These are phyloP conservation scores for Sorghum bicolor DNA, from an alignment of 176 grass and related monocot species.

Conservation along the genomic window Sorghum_bicolor_NCBIv3 NC_012873.2:58161001-58161500, in stretches of 20 bases:
- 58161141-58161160: constrained; percentile 25
- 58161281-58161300: not conserved
- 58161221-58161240: not conserved
- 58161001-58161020: constrained; percentile 27
- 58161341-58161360: constrained; percentile 1
- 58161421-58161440: constrained; percentile 35
- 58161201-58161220: not conserved
- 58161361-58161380: constrained; percentile 1
- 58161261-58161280: not conserved
- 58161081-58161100: not conserved
- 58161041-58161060: not conserved
- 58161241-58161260: not conserved
- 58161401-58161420: not conserved
- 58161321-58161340: constrained; percentile 24
- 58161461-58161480: not conserved
- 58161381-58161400: not conserved
- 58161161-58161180: not conserved
- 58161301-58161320: constrained; percentile 22
- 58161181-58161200: not conserved
- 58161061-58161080: not conserved
- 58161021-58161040: constrained; percentile 19
- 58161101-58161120: not conserved
- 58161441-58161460: not conserved
- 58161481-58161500: constrained; percentile 1
- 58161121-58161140: constrained; percentile 10